Percentiles rank a stretch among this genome's conserved stretches.
These are phyloP conservation scores for Chaetomium fimeti DNA, from an alignment of 495 filamentous ascomycete species.

Conservation along the genomic window DNA sequence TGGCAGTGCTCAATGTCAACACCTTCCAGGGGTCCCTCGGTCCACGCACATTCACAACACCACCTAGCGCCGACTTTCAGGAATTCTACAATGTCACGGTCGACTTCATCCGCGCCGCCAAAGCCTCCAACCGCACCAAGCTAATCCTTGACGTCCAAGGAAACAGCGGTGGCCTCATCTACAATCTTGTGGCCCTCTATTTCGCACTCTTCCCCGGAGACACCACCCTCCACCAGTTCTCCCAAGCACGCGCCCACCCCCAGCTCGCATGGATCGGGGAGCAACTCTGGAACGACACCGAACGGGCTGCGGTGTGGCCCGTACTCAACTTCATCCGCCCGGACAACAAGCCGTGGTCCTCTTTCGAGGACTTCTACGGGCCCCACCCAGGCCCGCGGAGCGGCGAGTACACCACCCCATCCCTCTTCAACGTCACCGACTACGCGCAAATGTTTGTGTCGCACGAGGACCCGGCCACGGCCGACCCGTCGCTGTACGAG, in stretches of 20 bases:
- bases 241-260: slow-evolving; percentile 23
- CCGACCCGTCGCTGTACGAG: background rate
- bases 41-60: background rate
- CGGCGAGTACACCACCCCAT: slow-evolving; percentile 11
- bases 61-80: background rate
- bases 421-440: background rate
- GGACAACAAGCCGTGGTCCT: slow-evolving; percentile 1
- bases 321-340: background rate
- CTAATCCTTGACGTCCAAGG: slow-evolving; percentile 55
- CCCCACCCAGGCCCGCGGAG: background rate
- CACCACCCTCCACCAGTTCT: slow-evolving; percentile 8
- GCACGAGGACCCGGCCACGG: background rate
- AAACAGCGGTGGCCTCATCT: slow-evolving; percentile 51
- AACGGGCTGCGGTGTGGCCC: background rate
- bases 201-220: slow-evolving; percentile 42
- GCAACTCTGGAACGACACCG: background rate
- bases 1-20: slow-evolving; percentile 22
- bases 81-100: slow-evolving; percentile 20
- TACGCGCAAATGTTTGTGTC: background rate
- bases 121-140: slow-evolving; percentile 16
- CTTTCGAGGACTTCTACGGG: slow-evolving; percentile 14
- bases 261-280: slow-evolving; percentile 17
- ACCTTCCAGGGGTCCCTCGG: slow-evolving; percentile 8
- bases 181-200: slow-evolving; percentile 37
- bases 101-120: slow-evolving; percentile 15